A percentile compares a stretch with the other conserved stretches of the same genome.
Conservation (phyloP, 192 early-diverging fungal genomes). For the Glomus cerebriforme region DNA sequence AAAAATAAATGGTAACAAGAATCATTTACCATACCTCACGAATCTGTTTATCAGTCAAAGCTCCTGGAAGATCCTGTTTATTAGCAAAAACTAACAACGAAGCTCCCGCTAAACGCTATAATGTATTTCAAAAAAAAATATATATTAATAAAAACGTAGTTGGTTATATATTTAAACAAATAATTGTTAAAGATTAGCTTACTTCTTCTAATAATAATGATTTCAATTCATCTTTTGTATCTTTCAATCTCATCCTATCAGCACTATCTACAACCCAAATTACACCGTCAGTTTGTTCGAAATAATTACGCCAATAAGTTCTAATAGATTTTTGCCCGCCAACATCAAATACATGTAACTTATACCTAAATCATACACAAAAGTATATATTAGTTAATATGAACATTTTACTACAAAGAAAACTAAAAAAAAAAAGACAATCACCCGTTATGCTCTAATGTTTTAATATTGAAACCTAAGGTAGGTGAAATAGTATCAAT, state of each 20-base stretch:
- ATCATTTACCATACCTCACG: slow-evolving; percentile 50
- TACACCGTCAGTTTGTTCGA: slow-evolving; percentile 97
- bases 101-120: slow-evolving; percentile 84
- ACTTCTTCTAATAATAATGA: slow-evolving; percentile 89
- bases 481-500: slow-evolving; percentile 92
- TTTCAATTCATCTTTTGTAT: slow-evolving; percentile 78
- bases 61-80: slow-evolving; percentile 93
- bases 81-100: slow-evolving; percentile 95
- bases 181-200: neutral
- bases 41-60: slow-evolving; percentile 72
- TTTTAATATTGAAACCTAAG: slow-evolving; percentile 98
- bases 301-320: slow-evolving; percentile 99
- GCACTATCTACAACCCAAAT: slow-evolving; percentile 98
- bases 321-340: slow-evolving; percentile 97
- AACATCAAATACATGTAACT: slow-evolving; percentile 95
- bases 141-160: too few species aligned
- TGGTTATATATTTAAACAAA: too few species aligned
- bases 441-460: slow-evolving; percentile 80
- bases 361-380: slow-evolving; percentile 56
- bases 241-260: slow-evolving; percentile 77
- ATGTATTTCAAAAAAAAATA: neutral
- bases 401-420: neutral
- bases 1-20: neutral
- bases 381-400: slow-evolving; percentile 24
- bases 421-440: neutral